Evolutionary conservation across 169 alveolate genomes (phyloP).

Genomic region (Cryptosporidium xiaoi): DNA sequence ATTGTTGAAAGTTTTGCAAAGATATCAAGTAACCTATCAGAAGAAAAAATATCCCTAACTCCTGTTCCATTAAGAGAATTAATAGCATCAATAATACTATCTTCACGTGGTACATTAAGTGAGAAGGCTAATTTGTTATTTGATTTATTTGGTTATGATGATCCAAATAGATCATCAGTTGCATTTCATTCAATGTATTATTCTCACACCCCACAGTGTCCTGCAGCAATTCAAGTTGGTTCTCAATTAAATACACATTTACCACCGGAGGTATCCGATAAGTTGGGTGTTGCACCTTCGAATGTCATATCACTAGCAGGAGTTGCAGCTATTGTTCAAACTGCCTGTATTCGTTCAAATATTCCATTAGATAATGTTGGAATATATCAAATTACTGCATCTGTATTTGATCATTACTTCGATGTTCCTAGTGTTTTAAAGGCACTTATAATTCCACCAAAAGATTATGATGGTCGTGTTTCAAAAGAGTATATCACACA

Average conservation of each 20-base stretch:
- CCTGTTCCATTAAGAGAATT: slow-evolving; percentile 72
- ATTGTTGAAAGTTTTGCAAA: slow-evolving; percentile 74
- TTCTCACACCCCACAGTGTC: slow-evolving; percentile 73
- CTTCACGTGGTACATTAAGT: slow-evolving; percentile 75
- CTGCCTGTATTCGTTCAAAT: slow-evolving; percentile 67
- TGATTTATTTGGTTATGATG: slow-evolving; percentile 71
- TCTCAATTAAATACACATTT: slow-evolving; percentile 69
- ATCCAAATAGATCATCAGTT: slow-evolving; percentile 62
- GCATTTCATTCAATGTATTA: slow-evolving; percentile 72
- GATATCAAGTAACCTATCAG: slow-evolving; percentile 38
- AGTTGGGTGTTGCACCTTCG: slow-evolving; percentile 72
- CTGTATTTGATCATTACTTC: slow-evolving; percentile 72
- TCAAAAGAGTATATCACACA: slow-evolving; percentile 65
- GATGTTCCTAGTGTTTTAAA: slow-evolving; percentile 67
- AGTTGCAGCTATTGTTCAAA: slow-evolving; percentile 65
- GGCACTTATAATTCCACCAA: slow-evolving; percentile 70
- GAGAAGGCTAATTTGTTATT: slow-evolving; percentile 67
- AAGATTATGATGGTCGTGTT: slow-evolving; percentile 74
- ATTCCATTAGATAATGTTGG: slow-evolving; percentile 74
- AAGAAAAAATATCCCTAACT: slow-evolving; percentile 51
- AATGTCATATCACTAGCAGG: slow-evolving; percentile 73
- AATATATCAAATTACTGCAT: slow-evolving; percentile 70
- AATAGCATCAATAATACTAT: slow-evolving; percentile 63
- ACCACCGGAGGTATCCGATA: slow-evolving; percentile 68
- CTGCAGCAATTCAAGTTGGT: slow-evolving; percentile 73